Base-by-base conservation (phyloP, 768 basidiomycete species). In the Inosperma sp. region DNA sequence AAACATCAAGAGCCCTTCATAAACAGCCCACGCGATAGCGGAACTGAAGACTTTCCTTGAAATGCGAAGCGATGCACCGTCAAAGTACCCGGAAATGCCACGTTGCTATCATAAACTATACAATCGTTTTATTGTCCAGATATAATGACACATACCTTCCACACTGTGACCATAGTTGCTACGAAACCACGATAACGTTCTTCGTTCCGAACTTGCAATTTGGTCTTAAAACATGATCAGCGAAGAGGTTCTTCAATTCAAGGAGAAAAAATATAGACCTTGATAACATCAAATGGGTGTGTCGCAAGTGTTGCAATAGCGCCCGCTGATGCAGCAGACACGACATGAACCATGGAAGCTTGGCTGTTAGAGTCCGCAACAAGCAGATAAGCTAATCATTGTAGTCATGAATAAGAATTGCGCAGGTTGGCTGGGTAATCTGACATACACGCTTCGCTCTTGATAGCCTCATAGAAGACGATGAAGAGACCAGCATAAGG, bases 261-360 rank as follows among this genome's bases (percentile, higher is more conserved):
- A 12, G 3, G 47, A 17, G 25, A 31, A 41, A 44, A n/a, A 40
- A 27, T 10, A 43, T 55, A 23, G 55, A 89, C 92, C 77, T 97
- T 97, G 56, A 96, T 78, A 35, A 93, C 91, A 63, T 97, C 93
- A 57, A 95, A 95, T 2, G 94, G 94, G 59, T 93, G 91, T 2
- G 94, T 97, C 2, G 76, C 76, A 48, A 93, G 67, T 0, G 93
- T 95, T 1, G 92, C 92, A 46, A 93, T 73, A 2, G 83, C 83
- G 2, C 93, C 89, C 7, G 93, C 93, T 1, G 82, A 74, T 0
- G 90, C 89, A 7, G 86, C 93, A 33, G 86, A 79, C 29, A 80
- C 61, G 23, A 76, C 73, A 62, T 90, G 86, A 36, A 86, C 69
- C 5, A 72, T 59, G 3, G 80, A 69, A 12, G 82, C 73, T 42